Percentiles rank a stretch among this genome's conserved stretches.
Evolutionary conservation across 2,329 filamentous ascomycete species (phyloP).

Genomic region (Talaromyces islandicus): DNA sequence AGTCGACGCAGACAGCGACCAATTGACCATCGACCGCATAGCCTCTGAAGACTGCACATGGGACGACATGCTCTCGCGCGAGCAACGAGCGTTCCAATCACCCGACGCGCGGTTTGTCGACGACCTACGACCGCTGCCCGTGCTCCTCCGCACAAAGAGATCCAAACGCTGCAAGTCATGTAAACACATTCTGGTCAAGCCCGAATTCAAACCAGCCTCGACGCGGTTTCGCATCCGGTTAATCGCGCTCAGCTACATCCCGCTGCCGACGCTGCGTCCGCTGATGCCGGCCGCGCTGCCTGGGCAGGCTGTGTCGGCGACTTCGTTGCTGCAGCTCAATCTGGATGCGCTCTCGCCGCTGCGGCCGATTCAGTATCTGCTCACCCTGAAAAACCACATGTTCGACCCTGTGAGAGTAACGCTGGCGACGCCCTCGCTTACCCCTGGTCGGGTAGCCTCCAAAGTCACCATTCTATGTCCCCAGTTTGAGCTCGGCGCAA

Average conservation of each 20-base stretch:
- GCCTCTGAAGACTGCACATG: constrained; percentile 51
- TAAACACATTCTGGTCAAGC: constrained; percentile 91
- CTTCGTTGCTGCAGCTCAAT: constrained; percentile 27
- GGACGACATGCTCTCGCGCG: constrained; percentile 53
- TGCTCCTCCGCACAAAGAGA: constrained; percentile 81
- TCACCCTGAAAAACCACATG: constrained; percentile 89
- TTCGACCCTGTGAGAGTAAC: constrained; percentile 87
- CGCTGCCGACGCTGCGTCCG: constrained; percentile 63
- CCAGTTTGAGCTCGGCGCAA: constrained; percentile 88
- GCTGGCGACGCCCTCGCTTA: constrained; percentile 74
- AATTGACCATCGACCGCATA: constrained; percentile 55
- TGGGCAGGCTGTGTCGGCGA: constrained; percentile 19
- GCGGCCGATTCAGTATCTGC: constrained; percentile 66
- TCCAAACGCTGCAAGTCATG: constrained; percentile 90
- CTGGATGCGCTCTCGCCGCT: constrained; percentile 44
- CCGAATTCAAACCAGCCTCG: constrained; percentile 81
- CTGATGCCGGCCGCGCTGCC: constrained; percentile 43
- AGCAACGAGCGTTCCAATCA: constrained; percentile 48
- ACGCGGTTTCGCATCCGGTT: constrained; percentile 90
- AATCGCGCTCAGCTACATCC: constrained; percentile 82
- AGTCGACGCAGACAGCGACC: constrained; percentile 55
- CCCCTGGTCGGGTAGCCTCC: constrained; percentile 68
- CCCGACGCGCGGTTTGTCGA: constrained; percentile 57
- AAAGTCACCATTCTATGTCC: constrained; percentile 90
- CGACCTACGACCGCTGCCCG: constrained; percentile 74